A percentile compares a stretch with the other conserved stretches of the same genome.
phyloP scores from a whole-genome alignment of 768 basidiomycete genomes.

The Psilocybe sp. region DNA sequence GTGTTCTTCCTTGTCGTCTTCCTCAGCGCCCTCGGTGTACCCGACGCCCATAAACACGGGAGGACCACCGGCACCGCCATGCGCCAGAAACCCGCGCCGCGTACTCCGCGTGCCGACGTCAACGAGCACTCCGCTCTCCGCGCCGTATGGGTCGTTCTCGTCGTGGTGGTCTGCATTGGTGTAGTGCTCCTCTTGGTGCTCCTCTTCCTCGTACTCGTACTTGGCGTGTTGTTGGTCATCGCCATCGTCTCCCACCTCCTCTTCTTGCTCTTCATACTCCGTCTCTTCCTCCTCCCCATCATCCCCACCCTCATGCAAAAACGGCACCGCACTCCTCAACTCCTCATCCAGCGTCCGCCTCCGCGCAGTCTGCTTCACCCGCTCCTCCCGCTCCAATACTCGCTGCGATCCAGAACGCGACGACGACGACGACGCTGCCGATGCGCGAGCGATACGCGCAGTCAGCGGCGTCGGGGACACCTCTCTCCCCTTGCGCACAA shows the following conservation, averaged over 20 bases:
- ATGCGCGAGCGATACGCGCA: no score
- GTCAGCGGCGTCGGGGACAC: no score
- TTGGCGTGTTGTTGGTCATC: conserved; percentile 1
- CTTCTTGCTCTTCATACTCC: conserved; percentile 1
- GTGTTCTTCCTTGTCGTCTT: conserved; percentile 17
- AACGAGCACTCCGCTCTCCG: conserved; percentile 38
- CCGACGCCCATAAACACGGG: conserved; percentile 74
- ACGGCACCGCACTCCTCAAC: conserved; percentile 4
- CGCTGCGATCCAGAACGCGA: no score
- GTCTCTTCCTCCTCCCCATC: neutral
- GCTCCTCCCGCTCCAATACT: neutral
- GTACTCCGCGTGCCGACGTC: conserved; percentile 57
- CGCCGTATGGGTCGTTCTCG: neutral
- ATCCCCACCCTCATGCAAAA: conserved; percentile 1
- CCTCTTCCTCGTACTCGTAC: conserved; percentile 2
- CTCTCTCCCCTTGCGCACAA: no score
- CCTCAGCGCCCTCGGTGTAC: conserved; percentile 55
- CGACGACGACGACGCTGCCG: no score
- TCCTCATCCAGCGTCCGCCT: conserved; percentile 4
- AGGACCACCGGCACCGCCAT: conserved; percentile 69
- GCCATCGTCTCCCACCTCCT: neutral
- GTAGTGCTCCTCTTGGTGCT: neutral
- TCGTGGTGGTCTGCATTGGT: neutral
- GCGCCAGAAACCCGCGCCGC: conserved; percentile 62
- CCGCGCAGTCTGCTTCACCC: neutral